Percentiles rank a stretch among this genome's conserved stretches.
These are phyloP conservation scores for Fusarium penzigii DNA, from an alignment of 2,329 filamentous ascomycete genomes.

Conservation along the genomic window DNA sequence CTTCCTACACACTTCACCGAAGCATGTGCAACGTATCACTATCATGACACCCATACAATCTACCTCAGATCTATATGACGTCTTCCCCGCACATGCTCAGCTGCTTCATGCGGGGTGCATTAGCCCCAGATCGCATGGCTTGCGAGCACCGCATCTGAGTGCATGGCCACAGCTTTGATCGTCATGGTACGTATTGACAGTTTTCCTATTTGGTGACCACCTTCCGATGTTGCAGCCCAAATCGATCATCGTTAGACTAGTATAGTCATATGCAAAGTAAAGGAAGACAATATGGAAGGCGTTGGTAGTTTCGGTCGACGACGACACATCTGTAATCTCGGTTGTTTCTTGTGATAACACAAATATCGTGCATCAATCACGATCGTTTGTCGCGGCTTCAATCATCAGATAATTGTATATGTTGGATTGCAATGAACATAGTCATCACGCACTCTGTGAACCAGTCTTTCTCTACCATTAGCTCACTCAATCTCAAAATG, in stretches of 20 bases:
- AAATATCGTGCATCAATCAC: too few species aligned
- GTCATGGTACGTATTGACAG: background rate
- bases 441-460: background rate
- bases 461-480: constrained; percentile 4
- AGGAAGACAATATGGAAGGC: too few species aligned
- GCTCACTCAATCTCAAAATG: constrained; percentile 14
- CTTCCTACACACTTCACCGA: too few species aligned
- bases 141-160: background rate
- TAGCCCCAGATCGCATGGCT: constrained; percentile 9
- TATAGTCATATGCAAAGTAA: too few species aligned
- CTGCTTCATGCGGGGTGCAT: constrained; percentile 16
- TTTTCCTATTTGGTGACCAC: constrained; percentile 16
- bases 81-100: background rate
- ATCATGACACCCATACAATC: background rate
- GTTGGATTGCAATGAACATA: constrained; percentile 1
- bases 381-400: background rate
- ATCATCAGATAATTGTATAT: background rate
- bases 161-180: background rate
- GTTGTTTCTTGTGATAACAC: too few species aligned
- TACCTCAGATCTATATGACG: constrained; percentile 6
- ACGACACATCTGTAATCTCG: too few species aligned
- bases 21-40: too few species aligned
- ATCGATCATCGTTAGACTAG: background rate
- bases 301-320: too few species aligned
- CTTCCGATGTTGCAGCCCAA: constrained; percentile 12